These are phyloP conservation scores for Mycosphaerella sp. DNA, from an alignment of 2,329 filamentous ascomycete species.

Conservation along the genomic window DNA sequence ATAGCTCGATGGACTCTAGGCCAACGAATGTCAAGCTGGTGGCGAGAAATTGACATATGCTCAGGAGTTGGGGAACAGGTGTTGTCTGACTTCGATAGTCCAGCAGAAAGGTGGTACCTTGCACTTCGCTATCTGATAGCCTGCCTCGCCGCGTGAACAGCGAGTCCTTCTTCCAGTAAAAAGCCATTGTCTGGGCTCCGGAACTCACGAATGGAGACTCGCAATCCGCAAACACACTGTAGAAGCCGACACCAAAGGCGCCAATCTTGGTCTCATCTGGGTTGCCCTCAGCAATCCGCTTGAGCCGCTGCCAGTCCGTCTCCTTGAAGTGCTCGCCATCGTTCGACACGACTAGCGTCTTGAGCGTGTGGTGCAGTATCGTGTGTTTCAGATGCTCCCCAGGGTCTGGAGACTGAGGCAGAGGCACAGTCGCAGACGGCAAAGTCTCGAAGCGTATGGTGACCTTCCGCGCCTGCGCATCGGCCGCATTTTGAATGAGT, in stretches of 20 bases:
- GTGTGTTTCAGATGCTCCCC: slow-evolving; percentile 75
- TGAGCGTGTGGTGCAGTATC: slow-evolving; percentile 76
- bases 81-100: slow-evolving; percentile 88
- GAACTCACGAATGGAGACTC: slow-evolving; percentile 97
- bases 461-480: slow-evolving; percentile 85
- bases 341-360: slow-evolving; percentile 84
- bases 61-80: slow-evolving; percentile 76
- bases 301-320: slow-evolving; percentile 88
- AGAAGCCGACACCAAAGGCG: slow-evolving; percentile 96
- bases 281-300: slow-evolving; percentile 97
- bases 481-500: slow-evolving; percentile 96
- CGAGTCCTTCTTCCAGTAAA: slow-evolving; percentile 99
- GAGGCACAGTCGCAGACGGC: slow-evolving; percentile 70
- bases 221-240: slow-evolving; percentile 96
- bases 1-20: slow-evolving; percentile 78
- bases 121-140: slow-evolving; percentile 49
- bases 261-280: slow-evolving; percentile 99
- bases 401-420: slow-evolving; percentile 58
- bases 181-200: slow-evolving; percentile 88
- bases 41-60: slow-evolving; percentile 83
- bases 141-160: slow-evolving; percentile 84
- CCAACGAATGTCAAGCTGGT: slow-evolving; percentile 96
- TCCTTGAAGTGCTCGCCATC: slow-evolving; percentile 81
- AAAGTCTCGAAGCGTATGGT: slow-evolving; percentile 87
- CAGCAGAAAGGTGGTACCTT: slow-evolving; percentile 83